These are phyloP conservation scores for Ascochyta rabiei DNA, from an alignment of 2,329 filamentous ascomycete genomes.

Conservation along the genomic window DNA sequence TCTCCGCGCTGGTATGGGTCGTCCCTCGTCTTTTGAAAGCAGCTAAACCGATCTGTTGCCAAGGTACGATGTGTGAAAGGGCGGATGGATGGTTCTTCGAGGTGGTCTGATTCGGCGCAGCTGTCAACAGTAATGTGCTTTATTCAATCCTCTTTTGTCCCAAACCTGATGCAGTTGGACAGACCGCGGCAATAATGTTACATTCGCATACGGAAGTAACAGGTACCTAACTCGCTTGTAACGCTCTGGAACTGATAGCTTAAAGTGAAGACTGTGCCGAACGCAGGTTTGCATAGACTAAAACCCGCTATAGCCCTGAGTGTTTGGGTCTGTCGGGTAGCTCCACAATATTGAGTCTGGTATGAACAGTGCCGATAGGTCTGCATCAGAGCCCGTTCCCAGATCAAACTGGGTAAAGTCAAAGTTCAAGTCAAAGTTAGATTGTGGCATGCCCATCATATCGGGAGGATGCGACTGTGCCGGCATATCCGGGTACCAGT, in stretches of 20 bases:
- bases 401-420: constrained; percentile 47
- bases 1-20: constrained; percentile 7
- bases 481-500: constrained; percentile 37
- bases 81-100: background rate
- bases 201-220: background rate
- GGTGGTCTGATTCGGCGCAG: constrained; percentile 3
- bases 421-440: constrained; percentile 43
- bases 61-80: constrained; percentile 5
- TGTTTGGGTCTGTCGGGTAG: constrained; percentile 23
- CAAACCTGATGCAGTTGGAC: background rate
- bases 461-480: constrained; percentile 25
- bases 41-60: constrained; percentile 6
- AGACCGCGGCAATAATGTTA: background rate
- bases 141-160: background rate
- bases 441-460: constrained; percentile 35
- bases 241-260: constrained; percentile 4
- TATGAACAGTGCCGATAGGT: constrained; percentile 45
- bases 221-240: background rate
- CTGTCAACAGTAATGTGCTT: background rate
- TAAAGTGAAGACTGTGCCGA: background rate
- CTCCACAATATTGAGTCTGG: constrained; percentile 45
- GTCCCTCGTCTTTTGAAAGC: background rate
- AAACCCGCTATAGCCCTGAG: constrained; percentile 21
- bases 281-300: background rate
- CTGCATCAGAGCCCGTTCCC: constrained; percentile 44